phyloP scores from a whole-genome alignment of 2,329 filamentous ascomycete genomes.

The Cadophora gregata region DNA sequence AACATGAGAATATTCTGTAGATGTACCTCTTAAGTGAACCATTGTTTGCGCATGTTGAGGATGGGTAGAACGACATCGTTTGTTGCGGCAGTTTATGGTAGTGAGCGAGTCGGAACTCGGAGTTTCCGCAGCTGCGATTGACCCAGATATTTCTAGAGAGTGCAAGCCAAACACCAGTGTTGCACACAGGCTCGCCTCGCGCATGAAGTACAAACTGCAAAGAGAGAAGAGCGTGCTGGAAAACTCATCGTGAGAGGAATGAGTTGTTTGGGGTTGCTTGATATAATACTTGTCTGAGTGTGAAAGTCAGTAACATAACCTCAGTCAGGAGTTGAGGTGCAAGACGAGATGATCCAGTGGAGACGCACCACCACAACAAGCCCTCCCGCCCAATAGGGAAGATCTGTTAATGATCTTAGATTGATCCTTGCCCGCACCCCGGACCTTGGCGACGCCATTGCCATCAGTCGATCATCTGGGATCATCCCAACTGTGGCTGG shows the following conservation, averaged over 20 bases:
- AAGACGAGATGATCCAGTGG: no score
- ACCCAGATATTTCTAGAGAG: no score
- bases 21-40: constrained; percentile 19
- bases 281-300: not conserved
- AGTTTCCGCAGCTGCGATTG: not conserved
- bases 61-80: constrained; percentile 21
- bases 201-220: not conserved
- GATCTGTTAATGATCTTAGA: no score
- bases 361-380: no score
- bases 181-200: no score
- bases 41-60: constrained; percentile 25
- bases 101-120: not conserved
- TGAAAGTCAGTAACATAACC: no score
- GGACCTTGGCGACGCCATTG: no score
- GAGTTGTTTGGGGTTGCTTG: not conserved
- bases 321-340: no score
- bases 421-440: no score
- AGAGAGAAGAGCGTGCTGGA: not conserved
- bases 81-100: not conserved
- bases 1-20: not conserved
- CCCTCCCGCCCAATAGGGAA: no score
- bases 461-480: no score
- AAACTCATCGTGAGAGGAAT: not conserved
- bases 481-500: no score
- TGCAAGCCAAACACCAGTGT: not conserved